A percentile compares a stretch with the other conserved stretches of the same genome.
These are phyloP conservation scores for Chlamydomonas sp. DNA, from an alignment of 139 green algal species.

Conservation along the genomic window DNA sequence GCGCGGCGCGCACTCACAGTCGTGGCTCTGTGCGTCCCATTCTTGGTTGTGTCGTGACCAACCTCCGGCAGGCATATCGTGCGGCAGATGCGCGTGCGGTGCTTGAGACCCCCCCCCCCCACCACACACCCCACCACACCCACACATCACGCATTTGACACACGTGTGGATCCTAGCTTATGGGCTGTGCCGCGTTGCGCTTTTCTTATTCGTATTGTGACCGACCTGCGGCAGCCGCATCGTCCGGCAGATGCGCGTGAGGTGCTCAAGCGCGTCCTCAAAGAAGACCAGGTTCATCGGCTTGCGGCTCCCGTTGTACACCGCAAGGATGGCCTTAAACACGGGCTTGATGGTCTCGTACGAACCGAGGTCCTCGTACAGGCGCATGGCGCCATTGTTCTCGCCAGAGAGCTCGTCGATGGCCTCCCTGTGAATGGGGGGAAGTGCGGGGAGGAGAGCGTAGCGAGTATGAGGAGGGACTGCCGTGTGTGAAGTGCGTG, in stretches of 20 bases:
- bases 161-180: too few species aligned
- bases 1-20: too few species aligned
- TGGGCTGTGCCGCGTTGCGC: too few species aligned
- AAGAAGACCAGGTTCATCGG: conserved; percentile 78
- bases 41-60: too few species aligned
- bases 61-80: conserved; percentile 63
- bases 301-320: conserved; percentile 67
- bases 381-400: conserved; percentile 26
- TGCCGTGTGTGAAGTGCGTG: neutral
- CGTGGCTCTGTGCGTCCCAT: too few species aligned
- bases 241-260: conserved; percentile 68
- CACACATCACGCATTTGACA: too few species aligned
- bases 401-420: conserved; percentile 23
- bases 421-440: conserved; percentile 21
- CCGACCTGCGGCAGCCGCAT: conserved; percentile 59
- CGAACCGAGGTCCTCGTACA: conserved; percentile 69
- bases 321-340: conserved; percentile 59
- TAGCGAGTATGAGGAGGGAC: neutral
- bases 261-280: conserved; percentile 76
- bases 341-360: conserved; percentile 59
- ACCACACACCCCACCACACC: too few species aligned
- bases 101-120: too few species aligned
- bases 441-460: neutral
- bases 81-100: conserved; percentile 68
- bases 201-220: too few species aligned